A percentile compares a stretch with the other conserved stretches of the same genome.
Conservation (phyloP, 2,329 filamentous ascomycete species). For the Xylogone sp. region DNA sequence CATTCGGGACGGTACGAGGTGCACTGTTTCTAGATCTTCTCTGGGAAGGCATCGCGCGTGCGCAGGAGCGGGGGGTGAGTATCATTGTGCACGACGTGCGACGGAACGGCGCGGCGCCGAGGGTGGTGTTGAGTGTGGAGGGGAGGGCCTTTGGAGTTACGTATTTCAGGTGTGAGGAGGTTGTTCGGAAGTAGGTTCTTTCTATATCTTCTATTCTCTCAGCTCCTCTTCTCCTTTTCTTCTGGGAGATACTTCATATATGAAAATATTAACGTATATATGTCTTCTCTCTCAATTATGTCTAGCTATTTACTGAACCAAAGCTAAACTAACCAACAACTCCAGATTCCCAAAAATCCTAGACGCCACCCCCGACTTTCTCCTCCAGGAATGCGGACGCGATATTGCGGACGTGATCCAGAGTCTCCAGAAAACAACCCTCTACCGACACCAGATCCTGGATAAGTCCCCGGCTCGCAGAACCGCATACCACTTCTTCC, state of each 20-base stretch:
- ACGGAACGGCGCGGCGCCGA: not conserved
- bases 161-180: conserved; percentile 11
- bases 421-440: not conserved
- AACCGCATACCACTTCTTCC: conserved; percentile 5
- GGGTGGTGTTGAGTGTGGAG: conserved; percentile 7
- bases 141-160: conserved; percentile 9
- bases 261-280: no score
- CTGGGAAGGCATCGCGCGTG: conserved; percentile 5
- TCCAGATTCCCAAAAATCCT: not conserved
- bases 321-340: no score
- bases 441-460: not conserved
- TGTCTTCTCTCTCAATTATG: no score
- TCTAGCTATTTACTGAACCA: no score
- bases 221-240: no score
- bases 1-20: conserved; percentile 9
- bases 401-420: not conserved
- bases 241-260: no score
- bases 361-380: not conserved
- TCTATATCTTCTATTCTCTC: no score
- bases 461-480: not conserved
- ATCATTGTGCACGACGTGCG: conserved; percentile 10
- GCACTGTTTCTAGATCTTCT: conserved; percentile 7
- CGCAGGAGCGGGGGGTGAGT: not conserved
- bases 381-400: not conserved
- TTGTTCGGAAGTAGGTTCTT: conserved; percentile 13